Evolutionary conservation across 495 filamentous ascomycete species (phyloP), one percentile per base, ranked within the genome.

Genomic region (Cercophora scortea): DNA sequence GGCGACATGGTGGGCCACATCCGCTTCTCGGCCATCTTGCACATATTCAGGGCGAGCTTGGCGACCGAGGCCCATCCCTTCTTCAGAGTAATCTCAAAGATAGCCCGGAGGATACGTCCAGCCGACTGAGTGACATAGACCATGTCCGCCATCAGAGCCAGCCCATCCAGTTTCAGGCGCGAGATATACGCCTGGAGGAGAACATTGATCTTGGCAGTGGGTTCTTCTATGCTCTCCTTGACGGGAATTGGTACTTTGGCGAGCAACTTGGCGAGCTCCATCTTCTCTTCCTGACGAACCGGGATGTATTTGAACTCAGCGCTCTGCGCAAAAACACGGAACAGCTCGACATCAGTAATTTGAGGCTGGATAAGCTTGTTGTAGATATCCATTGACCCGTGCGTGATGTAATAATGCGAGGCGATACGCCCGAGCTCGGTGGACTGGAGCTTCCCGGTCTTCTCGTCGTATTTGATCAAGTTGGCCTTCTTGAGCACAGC

Each of bases 1-100:
- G 93, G 93, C 16, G 89, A 87, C 93, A 97, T 97, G 17, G 91
- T 96, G 6, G 90, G 91, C 93, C 93, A 99, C 93, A 97, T 97
- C 19, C 94, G 78, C 76, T 94, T 95, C 74, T 99, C 93, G 2
- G 92, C 92, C 91, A 95, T 97, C 72, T 99, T 99, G 72, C 93
- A 99, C 39, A 99, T 76, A 59, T 96, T 89, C 34, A 99, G 77
- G 6, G 94, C 90, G 53, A 85, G 87, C 72, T 92, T 95, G 8
- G 93, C 87, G 11, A 97, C 94, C 12, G 85, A 88, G 8, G 94
- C 80, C 93, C 92, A 99, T 15, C 91, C 92, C 67, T 96, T 95
- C 75, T 90, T 95, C 47, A 99, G 71, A 32, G 85, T 87, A 42
- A 99, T 96, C 67, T 99, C 93, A 59, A 97, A 99, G 19, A 99